Evolutionary conservation across 1,284 basidiomycete genomes (phyloP).

Genomic region (Trichosporon coremiiforme): DNA sequence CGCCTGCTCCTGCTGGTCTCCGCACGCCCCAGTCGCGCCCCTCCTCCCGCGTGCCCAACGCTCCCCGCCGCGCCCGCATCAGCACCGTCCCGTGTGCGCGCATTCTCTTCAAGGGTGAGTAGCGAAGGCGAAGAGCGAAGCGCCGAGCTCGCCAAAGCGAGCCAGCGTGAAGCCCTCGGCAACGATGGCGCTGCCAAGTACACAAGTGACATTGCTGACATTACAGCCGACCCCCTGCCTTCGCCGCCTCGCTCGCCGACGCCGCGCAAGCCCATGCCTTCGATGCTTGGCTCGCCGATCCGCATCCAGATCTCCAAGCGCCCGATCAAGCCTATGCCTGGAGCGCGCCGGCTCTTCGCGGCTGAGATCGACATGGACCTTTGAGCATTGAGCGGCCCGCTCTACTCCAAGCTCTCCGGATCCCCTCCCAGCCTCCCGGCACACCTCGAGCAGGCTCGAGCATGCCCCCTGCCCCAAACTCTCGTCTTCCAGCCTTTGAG

Average conservation of each 20-base stretch:
- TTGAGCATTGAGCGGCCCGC: background rate
- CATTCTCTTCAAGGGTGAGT: slow-evolving; percentile 16
- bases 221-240: background rate
- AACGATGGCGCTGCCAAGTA: no score
- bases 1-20: background rate
- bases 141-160: background rate
- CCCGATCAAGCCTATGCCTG: background rate
- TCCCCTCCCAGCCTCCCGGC: background rate
- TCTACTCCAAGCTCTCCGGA: background rate
- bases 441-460: background rate
- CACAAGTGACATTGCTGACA: background rate
- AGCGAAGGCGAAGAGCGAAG: background rate
- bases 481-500: background rate
- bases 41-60: slow-evolving; percentile 1
- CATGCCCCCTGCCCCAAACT: background rate
- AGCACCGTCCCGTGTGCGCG: slow-evolving; percentile 3
- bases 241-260: slow-evolving; percentile 11
- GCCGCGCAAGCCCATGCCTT: slow-evolving; percentile 1
- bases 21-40: slow-evolving; percentile 15
- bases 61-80: slow-evolving; percentile 1
- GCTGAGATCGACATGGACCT: background rate
- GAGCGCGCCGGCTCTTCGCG: slow-evolving; percentile 3
- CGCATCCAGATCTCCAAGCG: slow-evolving; percentile 1
- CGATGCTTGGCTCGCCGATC: slow-evolving; percentile 9
- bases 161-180: background rate